Base-by-base conservation (phyloP, 441 rosid species). In the Euphorbia neoarborescens region DNA sequence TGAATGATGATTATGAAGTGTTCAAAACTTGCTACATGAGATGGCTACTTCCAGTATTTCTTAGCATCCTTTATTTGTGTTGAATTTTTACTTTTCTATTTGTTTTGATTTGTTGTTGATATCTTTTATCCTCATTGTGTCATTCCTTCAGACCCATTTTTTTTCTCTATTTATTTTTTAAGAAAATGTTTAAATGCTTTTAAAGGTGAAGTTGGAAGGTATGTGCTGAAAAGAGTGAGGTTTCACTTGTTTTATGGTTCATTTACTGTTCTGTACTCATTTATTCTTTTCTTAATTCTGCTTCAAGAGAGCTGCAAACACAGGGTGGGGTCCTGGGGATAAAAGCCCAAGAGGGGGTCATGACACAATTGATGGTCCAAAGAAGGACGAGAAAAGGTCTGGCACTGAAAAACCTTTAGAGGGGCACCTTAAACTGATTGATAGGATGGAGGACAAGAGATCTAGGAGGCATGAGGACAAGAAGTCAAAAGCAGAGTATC, bases 271-370 rank as follows among this genome's bases (percentile, higher is more conserved):
- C 46, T 28, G 38, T 75, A 3, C 64, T 69, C 70, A 40, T 70
- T 65, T 61, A 59, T 72, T 6, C 15, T 40, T 65, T 54, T 13
- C 60, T 50, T 69, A 32, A 37, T 73, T 79, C 63, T 77, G 46
- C 78, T 20, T 72, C 60, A 84, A 88, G 96, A 90, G 97, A 89
- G 98, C 96, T 78, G 97, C 97, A 67, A 90, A 93, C 77, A 88
- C 94, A 2, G 97, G 96, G 27, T 86, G 98, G 90, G 97, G 96
- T 81, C 84, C 81, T 78, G 76, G 84, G 74, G 97, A 90, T 80
- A 84, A 79, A 69, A 77, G 78, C 73, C 72, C 87, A 22, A 85
- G 27, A 75, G 87, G 92, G 96, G 91, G 86, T 42, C 86, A 88
- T 78, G 92, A 86, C 73, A 86, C 77, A 78, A 89, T 83, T 78